Conservation (phyloP, 768 basidiomycete genomes). For the Amanita pallidorosea region DNA sequence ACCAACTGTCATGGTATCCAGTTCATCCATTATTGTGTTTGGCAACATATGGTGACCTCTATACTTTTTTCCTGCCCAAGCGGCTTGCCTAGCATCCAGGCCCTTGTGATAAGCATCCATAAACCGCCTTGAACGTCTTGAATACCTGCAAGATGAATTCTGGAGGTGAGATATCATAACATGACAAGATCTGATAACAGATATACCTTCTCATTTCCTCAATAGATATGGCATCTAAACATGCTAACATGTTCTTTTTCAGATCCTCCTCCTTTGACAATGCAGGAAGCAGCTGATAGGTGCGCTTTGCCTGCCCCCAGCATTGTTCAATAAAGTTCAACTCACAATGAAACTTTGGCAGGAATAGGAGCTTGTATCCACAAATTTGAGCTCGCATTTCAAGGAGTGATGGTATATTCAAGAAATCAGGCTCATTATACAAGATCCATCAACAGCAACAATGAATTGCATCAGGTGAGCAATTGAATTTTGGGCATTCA, state of each 20-base stretch:
- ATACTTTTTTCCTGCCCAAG: conserved; percentile 1
- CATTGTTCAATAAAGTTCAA: conserved; percentile 6
- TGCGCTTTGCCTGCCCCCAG: conserved; percentile 3
- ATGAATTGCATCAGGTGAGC: not conserved
- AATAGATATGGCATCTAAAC: not conserved
- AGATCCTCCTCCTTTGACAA: not conserved
- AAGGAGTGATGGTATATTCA: conserved; percentile 2
- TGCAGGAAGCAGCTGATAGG: not conserved
- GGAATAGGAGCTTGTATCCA: conserved; percentile 5
- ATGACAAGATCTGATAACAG: not conserved
- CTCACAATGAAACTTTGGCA: conserved; percentile 8
- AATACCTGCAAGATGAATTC: not conserved
- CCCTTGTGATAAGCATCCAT: conserved; percentile 1
- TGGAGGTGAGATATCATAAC: not conserved
- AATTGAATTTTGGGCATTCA: not conserved
- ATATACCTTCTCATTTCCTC: not conserved
- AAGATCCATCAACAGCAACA: conserved; percentile 5
- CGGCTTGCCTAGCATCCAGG: not conserved
- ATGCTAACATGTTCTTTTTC: not conserved
- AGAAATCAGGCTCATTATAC: conserved; percentile 5
- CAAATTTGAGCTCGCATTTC: not conserved
- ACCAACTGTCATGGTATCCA: not conserved
- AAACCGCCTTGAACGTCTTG: not conserved
- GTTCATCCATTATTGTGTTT: not conserved
- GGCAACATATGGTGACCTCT: not conserved